phyloP scores from a whole-genome alignment of 495 filamentous ascomycete genomes.

The Neurospora sp. region DNA sequence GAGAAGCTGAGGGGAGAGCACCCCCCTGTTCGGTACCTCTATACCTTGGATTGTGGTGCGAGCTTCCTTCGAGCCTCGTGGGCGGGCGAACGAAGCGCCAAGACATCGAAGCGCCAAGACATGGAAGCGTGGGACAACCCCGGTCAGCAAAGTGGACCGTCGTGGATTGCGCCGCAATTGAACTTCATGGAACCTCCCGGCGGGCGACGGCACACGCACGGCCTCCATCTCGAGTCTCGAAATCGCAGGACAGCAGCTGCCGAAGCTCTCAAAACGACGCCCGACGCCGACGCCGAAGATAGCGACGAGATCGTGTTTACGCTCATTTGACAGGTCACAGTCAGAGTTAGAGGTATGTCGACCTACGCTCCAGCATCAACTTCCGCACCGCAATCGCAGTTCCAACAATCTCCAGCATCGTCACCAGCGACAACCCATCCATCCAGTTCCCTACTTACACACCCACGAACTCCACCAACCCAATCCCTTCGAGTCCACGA shows the following conservation, averaged over 20 bases:
- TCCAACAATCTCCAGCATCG: not conserved
- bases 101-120: not conserved
- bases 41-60: not conserved
- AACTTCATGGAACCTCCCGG: slow-evolving; percentile 1
- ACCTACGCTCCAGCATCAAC: not conserved
- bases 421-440: not conserved
- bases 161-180: slow-evolving; percentile 9
- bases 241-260: not conserved
- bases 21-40: not conserved
- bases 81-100: not conserved
- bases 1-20: slow-evolving; percentile 1
- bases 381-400: not conserved
- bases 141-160: slow-evolving; percentile 6
- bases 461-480: not conserved
- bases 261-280: slow-evolving; percentile 1
- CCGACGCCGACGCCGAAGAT: not conserved
- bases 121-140: not conserved
- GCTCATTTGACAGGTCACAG: not conserved
- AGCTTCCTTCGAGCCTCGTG: not conserved
- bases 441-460: no score
- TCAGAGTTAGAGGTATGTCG: not conserved
- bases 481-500: not conserved
- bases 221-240: slow-evolving; percentile 2
- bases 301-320: not conserved
- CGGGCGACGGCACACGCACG: not conserved